These are phyloP conservation scores for Ustilago sp. DNA, from an alignment of 1,284 basidiomycete genomes.

Conservation along the genomic window DNA sequence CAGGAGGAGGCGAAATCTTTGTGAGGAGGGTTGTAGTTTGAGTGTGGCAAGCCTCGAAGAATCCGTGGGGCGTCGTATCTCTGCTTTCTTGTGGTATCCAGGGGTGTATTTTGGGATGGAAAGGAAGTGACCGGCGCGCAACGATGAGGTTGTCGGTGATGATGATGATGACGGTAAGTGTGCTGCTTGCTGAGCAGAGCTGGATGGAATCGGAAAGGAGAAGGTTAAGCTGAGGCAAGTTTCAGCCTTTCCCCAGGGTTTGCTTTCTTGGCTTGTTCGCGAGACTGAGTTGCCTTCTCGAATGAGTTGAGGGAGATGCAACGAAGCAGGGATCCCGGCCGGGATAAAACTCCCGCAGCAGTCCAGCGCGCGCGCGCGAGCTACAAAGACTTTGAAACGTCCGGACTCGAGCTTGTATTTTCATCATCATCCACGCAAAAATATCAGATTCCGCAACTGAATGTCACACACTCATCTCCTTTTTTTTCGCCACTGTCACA, in stretches of 20 bases:
- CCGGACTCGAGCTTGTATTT: too few species aligned
- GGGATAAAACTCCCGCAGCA: too few species aligned
- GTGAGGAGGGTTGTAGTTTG: background rate
- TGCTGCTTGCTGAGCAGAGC: background rate
- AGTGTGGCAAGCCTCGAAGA: background rate
- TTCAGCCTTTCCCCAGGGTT: background rate
- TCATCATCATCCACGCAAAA: too few species aligned
- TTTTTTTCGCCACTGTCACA: background rate
- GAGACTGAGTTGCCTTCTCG: background rate
- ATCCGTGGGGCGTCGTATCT: background rate
- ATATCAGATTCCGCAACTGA: too few species aligned
- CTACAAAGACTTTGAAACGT: too few species aligned
- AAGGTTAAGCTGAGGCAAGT: slow-evolving; percentile 2
- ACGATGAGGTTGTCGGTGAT: too few species aligned
- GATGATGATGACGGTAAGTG: slow-evolving; percentile 7
- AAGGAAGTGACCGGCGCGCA: background rate
- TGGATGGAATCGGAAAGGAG: background rate
- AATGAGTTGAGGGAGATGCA: too few species aligned
- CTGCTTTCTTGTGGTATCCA: background rate
- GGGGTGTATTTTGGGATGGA: slow-evolving; percentile 11
- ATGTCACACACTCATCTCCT: background rate
- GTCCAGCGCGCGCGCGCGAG: too few species aligned
- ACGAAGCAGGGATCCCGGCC: too few species aligned
- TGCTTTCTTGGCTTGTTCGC: too few species aligned
- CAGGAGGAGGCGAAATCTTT: slow-evolving; percentile 19